These are phyloP conservation scores for Omphalea diandra DNA, from an alignment of 441 rosid genomes.

Conservation along the genomic window DNA sequence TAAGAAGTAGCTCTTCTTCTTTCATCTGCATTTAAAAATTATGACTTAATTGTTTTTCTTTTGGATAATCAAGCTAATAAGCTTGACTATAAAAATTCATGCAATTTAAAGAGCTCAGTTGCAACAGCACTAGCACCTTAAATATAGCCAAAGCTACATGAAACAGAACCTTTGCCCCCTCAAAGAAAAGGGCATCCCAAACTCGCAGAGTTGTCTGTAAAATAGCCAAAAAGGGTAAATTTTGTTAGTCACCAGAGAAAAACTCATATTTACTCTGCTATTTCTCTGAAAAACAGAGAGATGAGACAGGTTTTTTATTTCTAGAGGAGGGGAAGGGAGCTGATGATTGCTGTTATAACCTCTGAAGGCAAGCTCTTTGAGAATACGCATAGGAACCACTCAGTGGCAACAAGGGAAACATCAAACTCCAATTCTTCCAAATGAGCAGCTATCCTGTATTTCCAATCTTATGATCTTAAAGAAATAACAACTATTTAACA, in stretches of 20 bases:
- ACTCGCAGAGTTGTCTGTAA: conserved; percentile 90
- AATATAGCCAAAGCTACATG: conserved; percentile 96
- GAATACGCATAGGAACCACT: conserved; percentile 98
- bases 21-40: conserved; percentile 65
- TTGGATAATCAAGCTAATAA: neutral
- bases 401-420: conserved; percentile 96
- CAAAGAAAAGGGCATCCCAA: conserved; percentile 97
- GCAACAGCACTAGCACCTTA: conserved; percentile 52
- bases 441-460: conserved; percentile 80
- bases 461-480: conserved; percentile 15
- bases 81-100: conserved; percentile 2
- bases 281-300: neutral
- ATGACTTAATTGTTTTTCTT: neutral
- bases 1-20: conserved; percentile 76
- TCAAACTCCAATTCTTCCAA: conserved; percentile 89
- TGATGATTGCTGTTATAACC: conserved; percentile 40
- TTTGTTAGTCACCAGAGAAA: conserved; percentile 12
- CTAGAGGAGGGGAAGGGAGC: neutral
- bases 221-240: conserved; percentile 9
- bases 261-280: neutral
- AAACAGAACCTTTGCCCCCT: conserved; percentile 95
- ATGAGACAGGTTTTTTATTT: no score
- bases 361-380: conserved; percentile 98
- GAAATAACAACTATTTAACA: conserved; percentile 8
- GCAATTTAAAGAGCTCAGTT: conserved; percentile 1